A percentile compares a stretch with the other conserved stretches of the same genome.
These are phyloP conservation scores for Triticum urartu DNA, from an alignment of 176 grass and related monocot genomes.

Conservation along the genomic window DNA sequence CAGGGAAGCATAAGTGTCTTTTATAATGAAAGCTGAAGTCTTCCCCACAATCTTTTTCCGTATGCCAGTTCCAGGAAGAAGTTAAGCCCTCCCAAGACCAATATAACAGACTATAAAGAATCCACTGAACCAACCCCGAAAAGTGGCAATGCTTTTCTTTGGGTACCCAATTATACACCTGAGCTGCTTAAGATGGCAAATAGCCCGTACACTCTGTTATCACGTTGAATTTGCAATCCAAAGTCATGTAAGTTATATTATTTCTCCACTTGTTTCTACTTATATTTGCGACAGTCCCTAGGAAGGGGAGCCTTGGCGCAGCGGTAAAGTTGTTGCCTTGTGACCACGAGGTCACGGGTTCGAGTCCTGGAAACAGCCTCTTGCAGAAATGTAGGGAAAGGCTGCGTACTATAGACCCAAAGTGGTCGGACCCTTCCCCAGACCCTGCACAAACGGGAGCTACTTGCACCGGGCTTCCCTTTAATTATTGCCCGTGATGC, in stretches of 20 bases:
- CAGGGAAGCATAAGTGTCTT: not conserved
- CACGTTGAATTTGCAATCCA: not conserved
- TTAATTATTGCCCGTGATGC: not conserved
- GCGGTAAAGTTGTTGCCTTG: too few species aligned
- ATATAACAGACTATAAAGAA: not conserved
- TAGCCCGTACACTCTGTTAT: not conserved
- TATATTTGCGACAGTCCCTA: not conserved
- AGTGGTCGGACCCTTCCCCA: too few species aligned
- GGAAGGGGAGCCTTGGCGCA: too few species aligned
- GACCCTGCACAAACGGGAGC: too few species aligned
- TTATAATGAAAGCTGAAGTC: not conserved
- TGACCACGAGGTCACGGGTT: too few species aligned
- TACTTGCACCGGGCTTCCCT: too few species aligned
- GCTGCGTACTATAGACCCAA: too few species aligned
- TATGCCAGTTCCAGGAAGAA: not conserved
- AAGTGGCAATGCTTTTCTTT: not conserved
- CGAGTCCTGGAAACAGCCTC: too few species aligned
- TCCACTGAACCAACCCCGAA: not conserved
- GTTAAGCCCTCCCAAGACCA: not conserved
- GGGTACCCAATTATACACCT: conserved; percentile 1
- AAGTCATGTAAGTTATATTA: not conserved
- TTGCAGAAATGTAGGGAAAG: too few species aligned
- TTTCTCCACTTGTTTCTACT: not conserved
- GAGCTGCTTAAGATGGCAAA: conserved; percentile 2
- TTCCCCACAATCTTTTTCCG: not conserved